Conservation (phyloP, 225 moss, liverwort and hornwort genomes). For the Polytrichum formosum region DNA sequence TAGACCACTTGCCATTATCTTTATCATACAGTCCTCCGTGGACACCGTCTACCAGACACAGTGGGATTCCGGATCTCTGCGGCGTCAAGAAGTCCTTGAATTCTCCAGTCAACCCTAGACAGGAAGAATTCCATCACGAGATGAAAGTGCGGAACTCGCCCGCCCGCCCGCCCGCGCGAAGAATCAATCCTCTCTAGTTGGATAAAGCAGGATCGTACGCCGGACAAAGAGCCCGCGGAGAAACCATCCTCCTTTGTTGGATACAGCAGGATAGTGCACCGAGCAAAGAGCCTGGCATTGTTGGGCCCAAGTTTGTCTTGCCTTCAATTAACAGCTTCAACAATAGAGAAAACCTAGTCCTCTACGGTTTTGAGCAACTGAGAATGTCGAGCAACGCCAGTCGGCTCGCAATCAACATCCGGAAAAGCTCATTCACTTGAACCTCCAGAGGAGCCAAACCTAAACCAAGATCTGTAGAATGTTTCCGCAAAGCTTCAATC, state of each 20-base stretch:
- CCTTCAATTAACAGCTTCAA: not conserved
- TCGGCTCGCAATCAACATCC: constrained; percentile 43
- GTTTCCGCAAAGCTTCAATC: constrained; percentile 27
- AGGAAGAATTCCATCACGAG: not conserved
- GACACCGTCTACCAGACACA: not conserved
- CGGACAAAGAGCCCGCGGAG: too few species aligned
- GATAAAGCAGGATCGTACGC: not conserved
- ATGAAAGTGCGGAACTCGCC: not conserved
- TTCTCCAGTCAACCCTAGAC: too few species aligned
- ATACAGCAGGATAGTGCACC: not conserved
- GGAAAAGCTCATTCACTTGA: constrained; percentile 45
- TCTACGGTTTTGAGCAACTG: constrained; percentile 15
- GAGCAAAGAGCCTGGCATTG: not conserved
- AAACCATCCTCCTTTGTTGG: not conserved
- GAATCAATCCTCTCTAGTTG: not conserved
- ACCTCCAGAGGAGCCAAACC: constrained; percentile 35
- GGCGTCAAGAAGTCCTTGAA: too few species aligned
- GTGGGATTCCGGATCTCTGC: too few species aligned
- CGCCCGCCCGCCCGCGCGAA: not conserved
- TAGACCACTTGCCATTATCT: constrained; percentile 7
- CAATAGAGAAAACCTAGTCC: not conserved
- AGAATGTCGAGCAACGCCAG: constrained; percentile 38
- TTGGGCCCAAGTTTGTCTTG: not conserved
- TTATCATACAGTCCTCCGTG: constrained; percentile 14
- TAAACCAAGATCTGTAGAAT: constrained; percentile 24